These are phyloP conservation scores for Coemansia brasiliensis DNA, from an alignment of 192 early-diverging fungal species.

Conservation along the genomic window DNA sequence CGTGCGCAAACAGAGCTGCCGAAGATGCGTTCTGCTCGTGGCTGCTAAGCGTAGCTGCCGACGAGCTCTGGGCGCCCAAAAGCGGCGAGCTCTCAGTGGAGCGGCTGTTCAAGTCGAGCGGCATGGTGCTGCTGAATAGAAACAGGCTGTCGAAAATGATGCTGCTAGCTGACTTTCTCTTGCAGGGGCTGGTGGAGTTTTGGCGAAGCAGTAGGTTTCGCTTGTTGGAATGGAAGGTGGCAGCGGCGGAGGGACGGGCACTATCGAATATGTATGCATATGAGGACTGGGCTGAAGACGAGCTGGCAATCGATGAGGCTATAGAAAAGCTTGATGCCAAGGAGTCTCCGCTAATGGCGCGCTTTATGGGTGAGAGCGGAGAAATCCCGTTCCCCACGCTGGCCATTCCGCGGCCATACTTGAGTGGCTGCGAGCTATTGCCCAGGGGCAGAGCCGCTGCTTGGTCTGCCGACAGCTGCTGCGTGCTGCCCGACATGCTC, in stretches of 20 bases:
- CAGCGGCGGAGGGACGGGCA: constrained; percentile 22
- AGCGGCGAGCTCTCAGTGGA: constrained; percentile 16
- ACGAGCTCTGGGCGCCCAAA: constrained; percentile 9
- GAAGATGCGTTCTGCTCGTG: constrained; percentile 14
- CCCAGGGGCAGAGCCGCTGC: too few relatives aligned
- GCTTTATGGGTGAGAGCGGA: constrained; percentile 7
- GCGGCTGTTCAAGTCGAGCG: background rate
- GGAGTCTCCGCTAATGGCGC: constrained; percentile 21
- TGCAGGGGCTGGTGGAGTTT: background rate
- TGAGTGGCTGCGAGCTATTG: too few relatives aligned
- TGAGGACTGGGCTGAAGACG: constrained; percentile 38
- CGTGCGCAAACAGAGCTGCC: constrained; percentile 12
- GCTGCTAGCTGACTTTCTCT: constrained; percentile 9
- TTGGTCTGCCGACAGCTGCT: background rate
- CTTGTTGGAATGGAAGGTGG: background rate
- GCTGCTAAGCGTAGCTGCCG: constrained; percentile 6
- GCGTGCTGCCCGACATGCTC: background rate
- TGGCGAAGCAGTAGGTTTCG: background rate
- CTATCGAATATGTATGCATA: constrained; percentile 53
- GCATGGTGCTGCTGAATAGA: constrained; percentile 2
- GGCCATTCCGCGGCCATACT: too few relatives aligned
- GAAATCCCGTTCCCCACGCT: too few relatives aligned
- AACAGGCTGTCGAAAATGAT: constrained; percentile 11
- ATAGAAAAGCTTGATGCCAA: constrained; percentile 29
- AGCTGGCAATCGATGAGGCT: constrained; percentile 22